A percentile compares a stretch with the other conserved stretches of the same genome.
phyloP scores from a whole-genome alignment of 441 rosid species.

The Croton setiger region DNA sequence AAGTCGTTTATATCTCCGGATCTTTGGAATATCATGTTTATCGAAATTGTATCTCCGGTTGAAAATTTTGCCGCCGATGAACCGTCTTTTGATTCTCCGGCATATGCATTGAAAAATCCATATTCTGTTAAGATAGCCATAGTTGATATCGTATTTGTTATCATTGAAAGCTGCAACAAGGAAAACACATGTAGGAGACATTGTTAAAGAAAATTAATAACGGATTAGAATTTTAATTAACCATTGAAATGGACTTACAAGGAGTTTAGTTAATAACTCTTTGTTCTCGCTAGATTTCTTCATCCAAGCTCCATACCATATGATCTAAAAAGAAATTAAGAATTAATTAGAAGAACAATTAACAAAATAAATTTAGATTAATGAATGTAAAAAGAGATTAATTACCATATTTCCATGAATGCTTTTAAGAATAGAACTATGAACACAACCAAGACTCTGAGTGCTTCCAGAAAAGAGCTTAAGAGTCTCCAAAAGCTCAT shows the following conservation, averaged over 20 bases:
- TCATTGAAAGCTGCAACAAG: slow-evolving; percentile 36
- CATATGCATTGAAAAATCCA: slow-evolving; percentile 47
- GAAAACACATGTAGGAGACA: neutral
- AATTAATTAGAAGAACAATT: too few species aligned
- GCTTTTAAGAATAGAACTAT: slow-evolving; percentile 52
- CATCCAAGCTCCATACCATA: slow-evolving; percentile 68
- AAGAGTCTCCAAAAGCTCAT: slow-evolving; percentile 42
- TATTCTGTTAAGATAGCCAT: slow-evolving; percentile 45
- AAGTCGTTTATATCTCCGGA: slow-evolving; percentile 26
- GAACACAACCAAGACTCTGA: slow-evolving; percentile 48
- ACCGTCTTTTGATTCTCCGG: slow-evolving; percentile 49
- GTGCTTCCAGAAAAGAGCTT: slow-evolving; percentile 35
- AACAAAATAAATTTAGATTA: neutral
- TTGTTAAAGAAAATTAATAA: too few species aligned
- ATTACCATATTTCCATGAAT: slow-evolving; percentile 62
- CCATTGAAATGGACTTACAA: too few species aligned
- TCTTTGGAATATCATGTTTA: slow-evolving; percentile 22
- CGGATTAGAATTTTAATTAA: neutral
- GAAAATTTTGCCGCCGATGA: slow-evolving; percentile 37
- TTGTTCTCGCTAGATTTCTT: slow-evolving; percentile 46
- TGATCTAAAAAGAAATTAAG: slow-evolving; percentile 31
- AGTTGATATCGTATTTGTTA: slow-evolving; percentile 32
- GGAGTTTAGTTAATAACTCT: slow-evolving; percentile 31
- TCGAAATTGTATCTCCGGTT: slow-evolving; percentile 43
- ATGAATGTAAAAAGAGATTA: neutral